Base-by-base conservation (phyloP, 2,329 filamentous ascomycete species). In the Penicillium hordei region DNA sequence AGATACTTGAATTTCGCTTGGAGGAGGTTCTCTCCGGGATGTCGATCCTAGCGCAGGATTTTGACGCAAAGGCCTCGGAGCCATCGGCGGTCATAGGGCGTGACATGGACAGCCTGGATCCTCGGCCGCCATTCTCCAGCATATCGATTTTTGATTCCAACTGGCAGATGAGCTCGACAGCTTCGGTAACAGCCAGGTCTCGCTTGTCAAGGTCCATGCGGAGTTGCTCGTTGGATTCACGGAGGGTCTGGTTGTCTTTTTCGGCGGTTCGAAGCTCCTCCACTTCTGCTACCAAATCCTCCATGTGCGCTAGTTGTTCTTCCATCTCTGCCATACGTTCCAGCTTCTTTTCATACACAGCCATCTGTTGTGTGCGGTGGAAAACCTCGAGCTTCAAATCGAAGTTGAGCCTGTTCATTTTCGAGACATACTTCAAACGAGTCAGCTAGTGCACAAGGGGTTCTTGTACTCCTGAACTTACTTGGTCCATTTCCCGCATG, bases 331-430 rank as follows among this genome's bases (percentile, higher is more conserved):
- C 58, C 70, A 76, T 73, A 7, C 67, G 70, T 48, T 72, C 71
- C 45, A 77, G 33, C 48, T 74, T 76, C 59, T 72, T 72, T 62
- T 76, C 73, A 48, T 76, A 39, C 0, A 59, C 53, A 10, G 63
- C 55, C 53, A 76, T 66, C 42, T 78, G 75, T 55, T 77, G 72
- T 2, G 69, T 64, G 27, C 75, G 72, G 52, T 77, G 74, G 45
- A 75, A 76, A 1, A 78, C 70, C 38, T 77, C 75, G 15, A 78
- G 68, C 62, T 78, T 78, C 57, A 78, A 56, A 59, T 78, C 75
- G 53, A 78, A 78, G 31, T 77, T 78, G 23, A 75, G 66, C 57
- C 77, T 78, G 50, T 73, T 78, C 50, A 77, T 70, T 60, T 76
- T 77, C 1, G 75, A 77, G 43, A 78, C 70, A 58, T 78, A 77